Base-by-base conservation (phyloP, 75 land plant species). In the Gnetum montanum region DNA sequence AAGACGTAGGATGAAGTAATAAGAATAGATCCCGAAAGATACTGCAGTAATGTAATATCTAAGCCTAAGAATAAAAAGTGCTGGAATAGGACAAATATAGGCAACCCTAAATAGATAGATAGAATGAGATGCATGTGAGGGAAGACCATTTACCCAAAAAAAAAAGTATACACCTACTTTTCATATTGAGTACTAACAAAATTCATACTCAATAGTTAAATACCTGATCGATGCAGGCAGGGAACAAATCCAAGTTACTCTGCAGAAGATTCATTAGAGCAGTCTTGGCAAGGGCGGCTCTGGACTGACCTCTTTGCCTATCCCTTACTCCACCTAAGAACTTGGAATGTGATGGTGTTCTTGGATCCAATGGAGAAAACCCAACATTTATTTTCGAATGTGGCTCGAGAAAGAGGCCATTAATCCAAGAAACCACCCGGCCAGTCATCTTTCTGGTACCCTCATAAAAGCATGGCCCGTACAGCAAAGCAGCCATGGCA, bases 401-500 rank as follows among this genome's bases (percentile, higher is more conserved):
- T 43, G 83, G 87, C 38, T 90, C 92, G 46, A 72, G 55, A 46
- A 95, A 90, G 33, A 95, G 78, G 58, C 77, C 59, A 59, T 95
- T 95, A 8, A 95, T 95, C 99, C 96, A 95, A 35, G 78, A 66
- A 31, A 95, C 82, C 3, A 90, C 84, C 1, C 88, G 73, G 1
- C 99, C 99, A 67, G 81, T 78, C 92, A 95, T 86, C 53, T 95
- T 95, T 57, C 97, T 78, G 12, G 86, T 85, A 74, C 75, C 79
- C 49, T 95, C 99, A 81, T 95, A 96, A 74, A 95, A 95, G 61
- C 97, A 90, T 53, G 96, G 88, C 26, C 99, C 99, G 77, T 90
- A 95, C 18, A 95, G 54, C 22, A 95, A 75, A 34, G 99, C 85
- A 53, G 99, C 88, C 88, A 95, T 86, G 20, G 99, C 99, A 72